These are phyloP conservation scores for Melocanna baccifera DNA, from an alignment of 176 grass and related monocot genomes.

Conservation along the genomic window DNA sequence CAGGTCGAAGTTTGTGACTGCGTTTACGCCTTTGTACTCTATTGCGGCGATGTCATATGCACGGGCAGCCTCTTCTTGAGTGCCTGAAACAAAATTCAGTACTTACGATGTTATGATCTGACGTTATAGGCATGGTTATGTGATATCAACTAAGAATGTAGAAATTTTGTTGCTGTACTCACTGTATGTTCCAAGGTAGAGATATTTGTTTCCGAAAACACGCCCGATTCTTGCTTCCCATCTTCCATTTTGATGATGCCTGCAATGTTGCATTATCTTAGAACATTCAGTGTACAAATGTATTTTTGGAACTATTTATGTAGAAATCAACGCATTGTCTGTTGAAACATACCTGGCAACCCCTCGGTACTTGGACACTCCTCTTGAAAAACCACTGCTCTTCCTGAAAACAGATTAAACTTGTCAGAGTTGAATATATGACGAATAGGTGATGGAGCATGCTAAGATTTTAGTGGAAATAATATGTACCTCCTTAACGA, in stretches of 20 bases:
- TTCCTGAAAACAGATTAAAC: conserved; percentile 37
- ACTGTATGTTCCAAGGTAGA: conserved; percentile 75
- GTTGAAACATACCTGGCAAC: conserved; percentile 49
- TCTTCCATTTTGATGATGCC: conserved; percentile 73
- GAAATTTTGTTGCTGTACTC: not conserved
- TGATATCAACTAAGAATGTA: too few species aligned
- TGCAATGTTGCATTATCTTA: not conserved
- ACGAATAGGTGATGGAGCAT: not conserved
- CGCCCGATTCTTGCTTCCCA: conserved; percentile 79
- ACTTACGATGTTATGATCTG: not conserved
- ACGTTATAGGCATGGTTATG: not conserved
- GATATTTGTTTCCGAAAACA: conserved; percentile 69
- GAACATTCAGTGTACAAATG: not conserved
- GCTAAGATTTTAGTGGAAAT: not conserved
- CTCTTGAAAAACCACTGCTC: conserved; percentile 73
- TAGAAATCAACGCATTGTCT: not conserved
- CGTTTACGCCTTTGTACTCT: conserved; percentile 74
- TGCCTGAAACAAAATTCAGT: conserved; percentile 18
- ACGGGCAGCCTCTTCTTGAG: conserved; percentile 64
- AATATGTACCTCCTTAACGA: conserved; percentile 49
- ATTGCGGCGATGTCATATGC: conserved; percentile 69
- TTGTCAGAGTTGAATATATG: not conserved
- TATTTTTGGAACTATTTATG: not conserved
- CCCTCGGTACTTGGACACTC: conserved; percentile 69
- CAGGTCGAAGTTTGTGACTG: conserved; percentile 73